Evolutionary conservation across 176 grass and related monocot species (phyloP), one percentile per base, ranked within the genome.

Genomic region (Lolium perenne): DNA sequence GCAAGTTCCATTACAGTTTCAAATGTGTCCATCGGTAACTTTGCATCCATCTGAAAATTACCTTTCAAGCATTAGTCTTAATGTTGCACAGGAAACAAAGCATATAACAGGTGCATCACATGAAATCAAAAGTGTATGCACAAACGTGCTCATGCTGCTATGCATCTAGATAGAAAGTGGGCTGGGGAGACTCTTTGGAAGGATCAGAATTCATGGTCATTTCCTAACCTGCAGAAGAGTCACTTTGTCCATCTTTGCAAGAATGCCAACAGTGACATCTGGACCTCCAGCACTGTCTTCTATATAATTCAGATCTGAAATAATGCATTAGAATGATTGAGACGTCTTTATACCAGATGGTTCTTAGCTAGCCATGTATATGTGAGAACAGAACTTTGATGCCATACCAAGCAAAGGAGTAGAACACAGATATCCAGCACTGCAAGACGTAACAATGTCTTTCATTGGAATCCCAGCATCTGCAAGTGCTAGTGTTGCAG

Each of bases 391-490:
- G 80, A 81, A 71, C 43, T 47, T 20, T 50, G 26, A 62, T 57
- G 61, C 63, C 64, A 23, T 87, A 96, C 92, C 97, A 4, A 99
- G 97, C 89, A 99, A 92, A 91, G 92, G 92, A 66, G 88, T 91
- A 82, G 97, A 93, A 73, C 92, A 91, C 57, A 99, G 92, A 85
- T 99, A 96, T 41, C 97, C 94, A 88, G 97, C 92, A 87, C 93
- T 95, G 64, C 94, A 96, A 86, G 97, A 99, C n/a, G 97, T 96
- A 74, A 94, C 86, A 77, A 98, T 94, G 75, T 99, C 97, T 67
- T 85, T 85, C 93, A 98, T 98, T 77, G 97, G 97, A 82, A 98
- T 92, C 29, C 97, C 93, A 57, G 94, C 97, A 90, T 95, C 90
- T 80, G 97, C 93, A 84, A 98, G 92, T 78, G 97, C 97, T 81